Percentiles rank a stretch among this genome's conserved stretches.
Conservation (phyloP, 768 basidiomycete species). For the Mycena kentingensis region DNA sequence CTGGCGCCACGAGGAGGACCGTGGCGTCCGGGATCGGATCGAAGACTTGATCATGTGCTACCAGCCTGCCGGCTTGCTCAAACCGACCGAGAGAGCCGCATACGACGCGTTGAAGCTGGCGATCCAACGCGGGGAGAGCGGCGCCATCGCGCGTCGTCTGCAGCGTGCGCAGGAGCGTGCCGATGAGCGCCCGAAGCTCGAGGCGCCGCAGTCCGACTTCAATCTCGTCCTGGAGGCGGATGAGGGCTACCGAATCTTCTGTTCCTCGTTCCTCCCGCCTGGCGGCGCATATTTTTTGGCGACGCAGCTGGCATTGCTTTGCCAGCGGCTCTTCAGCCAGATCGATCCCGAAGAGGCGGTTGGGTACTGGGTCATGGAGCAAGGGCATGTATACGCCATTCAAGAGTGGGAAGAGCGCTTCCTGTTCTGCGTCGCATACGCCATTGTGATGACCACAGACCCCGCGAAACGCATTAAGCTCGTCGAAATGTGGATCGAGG, state of each 20-base stretch:
- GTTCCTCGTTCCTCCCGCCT: constrained; percentile 37
- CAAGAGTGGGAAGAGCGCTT: constrained; percentile 33
- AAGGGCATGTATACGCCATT: constrained; percentile 24
- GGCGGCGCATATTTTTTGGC: constrained; percentile 46
- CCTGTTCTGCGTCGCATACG: constrained; percentile 41
- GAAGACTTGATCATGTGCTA: constrained; percentile 30
- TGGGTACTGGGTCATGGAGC: constrained; percentile 39
- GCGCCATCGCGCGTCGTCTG: too few species aligned
- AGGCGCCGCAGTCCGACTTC: constrained; percentile 25
- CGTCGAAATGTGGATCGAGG: constrained; percentile 47
- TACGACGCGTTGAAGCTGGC: too few species aligned
- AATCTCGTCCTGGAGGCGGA: constrained; percentile 29
- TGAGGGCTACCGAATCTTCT: constrained; percentile 30
- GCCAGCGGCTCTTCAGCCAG: constrained; percentile 38
- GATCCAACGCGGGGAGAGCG: too few species aligned
- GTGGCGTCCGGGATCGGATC: constrained; percentile 36
- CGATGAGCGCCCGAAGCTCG: constrained; percentile 22
- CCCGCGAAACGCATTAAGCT: constrained; percentile 29
- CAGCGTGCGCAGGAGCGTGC: constrained; percentile 9
- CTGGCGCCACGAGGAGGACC: constrained; percentile 62
- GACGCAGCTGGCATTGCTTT: constrained; percentile 44
- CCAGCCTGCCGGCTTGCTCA: constrained; percentile 30
- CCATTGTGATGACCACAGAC: constrained; percentile 28
- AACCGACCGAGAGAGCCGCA: constrained; percentile 26
- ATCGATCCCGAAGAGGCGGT: constrained; percentile 49